These are phyloP conservation scores for Pythium guiyangense DNA, from an alignment of 352 stramenopile genomes.

Conservation along the genomic window DNA sequence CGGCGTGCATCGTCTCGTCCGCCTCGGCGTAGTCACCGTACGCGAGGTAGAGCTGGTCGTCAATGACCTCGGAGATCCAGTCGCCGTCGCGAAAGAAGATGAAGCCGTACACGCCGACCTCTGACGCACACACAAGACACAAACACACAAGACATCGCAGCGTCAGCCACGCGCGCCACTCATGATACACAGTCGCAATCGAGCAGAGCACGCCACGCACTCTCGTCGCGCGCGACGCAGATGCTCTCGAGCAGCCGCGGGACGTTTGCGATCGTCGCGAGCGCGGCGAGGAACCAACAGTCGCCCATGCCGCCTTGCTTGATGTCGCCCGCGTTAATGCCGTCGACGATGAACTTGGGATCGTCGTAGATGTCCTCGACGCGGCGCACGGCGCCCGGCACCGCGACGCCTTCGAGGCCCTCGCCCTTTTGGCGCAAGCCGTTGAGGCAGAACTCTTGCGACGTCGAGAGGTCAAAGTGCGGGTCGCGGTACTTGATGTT, in stretches of 20 bases:
- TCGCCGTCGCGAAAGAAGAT: slow-evolving; percentile 51
- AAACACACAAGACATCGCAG: not conserved
- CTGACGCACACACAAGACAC: slow-evolving; percentile 1
- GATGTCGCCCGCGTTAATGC: slow-evolving; percentile 61
- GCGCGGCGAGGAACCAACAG: slow-evolving; percentile 78
- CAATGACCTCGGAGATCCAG: slow-evolving; percentile 39
- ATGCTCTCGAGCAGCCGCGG: slow-evolving; percentile 62
- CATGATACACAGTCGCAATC: not conserved
- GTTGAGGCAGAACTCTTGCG: slow-evolving; percentile 21
- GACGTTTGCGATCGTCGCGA: slow-evolving; percentile 68
- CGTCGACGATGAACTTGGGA: slow-evolving; percentile 39
- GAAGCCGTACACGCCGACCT: slow-evolving; percentile 46
- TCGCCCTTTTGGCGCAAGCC: slow-evolving; percentile 18
- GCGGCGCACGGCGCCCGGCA: slow-evolving; percentile 18
- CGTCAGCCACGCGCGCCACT: not conserved
- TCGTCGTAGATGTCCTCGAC: slow-evolving; percentile 34
- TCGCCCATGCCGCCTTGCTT: slow-evolving; percentile 70
- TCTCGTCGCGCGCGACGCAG: slow-evolving; percentile 36
- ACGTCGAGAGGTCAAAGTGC: slow-evolving; percentile 27
- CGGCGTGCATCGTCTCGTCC: slow-evolving; percentile 11
- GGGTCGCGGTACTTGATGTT: slow-evolving; percentile 44
- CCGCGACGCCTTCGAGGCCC: slow-evolving; percentile 9
- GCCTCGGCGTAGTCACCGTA: slow-evolving; percentile 23
- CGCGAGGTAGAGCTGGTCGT: slow-evolving; percentile 37
- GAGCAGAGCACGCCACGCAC: not conserved